Conservation (phyloP, 768 basidiomycete genomes). For the Mycena floridula region DNA sequence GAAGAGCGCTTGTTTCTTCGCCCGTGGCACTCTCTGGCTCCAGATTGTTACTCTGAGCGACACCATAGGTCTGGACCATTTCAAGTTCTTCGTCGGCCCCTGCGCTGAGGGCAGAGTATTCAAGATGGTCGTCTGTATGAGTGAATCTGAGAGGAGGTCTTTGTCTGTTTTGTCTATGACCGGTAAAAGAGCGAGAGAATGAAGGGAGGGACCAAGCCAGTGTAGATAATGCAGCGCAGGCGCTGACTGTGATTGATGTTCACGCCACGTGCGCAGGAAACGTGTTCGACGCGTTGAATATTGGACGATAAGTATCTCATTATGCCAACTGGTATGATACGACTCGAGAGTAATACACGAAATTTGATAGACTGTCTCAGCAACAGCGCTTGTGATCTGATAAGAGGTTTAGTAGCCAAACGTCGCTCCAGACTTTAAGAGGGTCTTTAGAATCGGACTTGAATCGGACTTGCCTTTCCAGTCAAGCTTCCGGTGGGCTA, state of each 20-base stretch:
- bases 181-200: background rate
- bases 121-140: background rate
- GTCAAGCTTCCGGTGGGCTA: too few relatives aligned
- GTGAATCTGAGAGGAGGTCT: background rate
- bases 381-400: too few relatives aligned
- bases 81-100: conserved; percentile 27
- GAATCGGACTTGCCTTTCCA: too few relatives aligned
- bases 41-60: conserved; percentile 30
- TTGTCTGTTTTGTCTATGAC: background rate
- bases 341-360: too few relatives aligned
- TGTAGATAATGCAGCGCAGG: background rate
- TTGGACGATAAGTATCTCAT: too few relatives aligned
- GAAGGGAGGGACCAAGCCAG: background rate
- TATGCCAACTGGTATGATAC: too few relatives aligned
- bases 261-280: background rate
- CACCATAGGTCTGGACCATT: conserved; percentile 69
- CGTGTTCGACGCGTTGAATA: background rate
- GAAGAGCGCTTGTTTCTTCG: conserved; percentile 55
- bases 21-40: conserved; percentile 21
- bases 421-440: too few relatives aligned
- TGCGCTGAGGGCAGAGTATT: background rate
- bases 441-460: too few relatives aligned
- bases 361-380: too few relatives aligned
- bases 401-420: too few relatives aligned
- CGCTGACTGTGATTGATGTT: background rate